Conservation (phyloP, 1,284 basidiomycete genomes). For the Tremellales sp. region DNA sequence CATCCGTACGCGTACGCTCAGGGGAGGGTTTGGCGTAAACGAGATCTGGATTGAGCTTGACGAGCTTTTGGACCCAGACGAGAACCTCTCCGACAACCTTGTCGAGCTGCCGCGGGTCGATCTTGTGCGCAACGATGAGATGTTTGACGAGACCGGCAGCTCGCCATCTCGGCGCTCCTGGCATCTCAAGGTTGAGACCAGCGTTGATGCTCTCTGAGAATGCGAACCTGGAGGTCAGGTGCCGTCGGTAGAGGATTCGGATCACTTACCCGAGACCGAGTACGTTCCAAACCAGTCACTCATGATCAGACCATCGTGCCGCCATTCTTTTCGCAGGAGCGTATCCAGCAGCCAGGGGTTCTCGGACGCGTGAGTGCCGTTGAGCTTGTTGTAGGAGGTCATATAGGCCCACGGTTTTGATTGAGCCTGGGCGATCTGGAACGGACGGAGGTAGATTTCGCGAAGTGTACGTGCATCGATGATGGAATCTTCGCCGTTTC, state of each 20-base stretch:
- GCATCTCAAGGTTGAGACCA: conserved; percentile 57
- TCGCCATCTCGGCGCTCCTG: conserved; percentile 26
- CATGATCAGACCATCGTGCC: conserved; percentile 66
- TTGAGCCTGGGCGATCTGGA: conserved; percentile 74
- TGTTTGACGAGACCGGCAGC: conserved; percentile 53
- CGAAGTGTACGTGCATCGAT: conserved; percentile 59
- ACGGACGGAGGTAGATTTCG: conserved; percentile 76
- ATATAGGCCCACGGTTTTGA: conserved; percentile 47
- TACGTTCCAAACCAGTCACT: conserved; percentile 57
- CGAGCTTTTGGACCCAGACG: conserved; percentile 26
- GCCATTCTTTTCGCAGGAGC: conserved; percentile 58
- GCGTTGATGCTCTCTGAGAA: conserved; percentile 65
- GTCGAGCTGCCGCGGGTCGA: conserved; percentile 25
- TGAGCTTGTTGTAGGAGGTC: conserved; percentile 56
- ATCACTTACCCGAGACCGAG: conserved; percentile 58
- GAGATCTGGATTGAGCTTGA: conserved; percentile 23
- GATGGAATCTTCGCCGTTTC: conserved; percentile 33
- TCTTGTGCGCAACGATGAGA: conserved; percentile 59
- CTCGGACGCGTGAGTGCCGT: conserved; percentile 69
- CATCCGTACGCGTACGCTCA: conserved; percentile 25
- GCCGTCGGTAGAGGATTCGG: too few species aligned
- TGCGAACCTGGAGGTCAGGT: too few species aligned
- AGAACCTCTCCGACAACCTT: conserved; percentile 41
- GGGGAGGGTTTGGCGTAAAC: conserved; percentile 19
- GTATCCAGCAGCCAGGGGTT: conserved; percentile 54